Evolutionary conservation across 1,284 basidiomycete genomes (phyloP).

Genomic region (Puccinia novopanici): DNA sequence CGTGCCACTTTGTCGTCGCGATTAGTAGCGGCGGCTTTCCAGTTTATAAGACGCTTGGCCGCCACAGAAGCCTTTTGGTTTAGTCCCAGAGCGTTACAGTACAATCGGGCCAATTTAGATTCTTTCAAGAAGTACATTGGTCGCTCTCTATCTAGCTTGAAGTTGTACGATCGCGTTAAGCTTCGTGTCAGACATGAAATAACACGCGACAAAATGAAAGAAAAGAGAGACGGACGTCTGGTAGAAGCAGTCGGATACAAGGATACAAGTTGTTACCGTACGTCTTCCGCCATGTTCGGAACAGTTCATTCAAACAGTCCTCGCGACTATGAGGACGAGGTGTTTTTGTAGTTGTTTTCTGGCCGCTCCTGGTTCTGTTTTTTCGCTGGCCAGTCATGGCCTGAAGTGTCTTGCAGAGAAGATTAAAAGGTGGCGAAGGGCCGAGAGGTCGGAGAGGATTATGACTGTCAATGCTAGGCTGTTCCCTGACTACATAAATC

Average conservation of each 20-base stretch:
- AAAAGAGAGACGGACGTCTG: conserved; percentile 59
- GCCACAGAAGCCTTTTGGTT: conserved; percentile 71
- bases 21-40: conserved; percentile 78
- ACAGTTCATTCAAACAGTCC: conserved; percentile 46
- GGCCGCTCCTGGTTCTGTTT: too few species aligned
- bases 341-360: conserved; percentile 29
- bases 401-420: conserved; percentile 60
- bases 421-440: conserved; percentile 59
- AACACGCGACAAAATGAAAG: conserved; percentile 1
- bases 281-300: conserved; percentile 60
- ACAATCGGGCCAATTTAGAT: conserved; percentile 81
- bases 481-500: neutral
- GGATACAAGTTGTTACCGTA: conserved; percentile 63
- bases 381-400: conserved; percentile 44
- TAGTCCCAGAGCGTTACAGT: conserved; percentile 82
- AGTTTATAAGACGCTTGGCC: conserved; percentile 76
- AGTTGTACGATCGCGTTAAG: neutral
- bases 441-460: conserved; percentile 54
- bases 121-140: conserved; percentile 89
- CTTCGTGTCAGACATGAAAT: neutral
- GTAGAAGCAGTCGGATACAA: conserved; percentile 61
- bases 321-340: conserved; percentile 43
- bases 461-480: neutral
- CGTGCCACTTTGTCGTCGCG: conserved; percentile 60
- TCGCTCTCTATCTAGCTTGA: conserved; percentile 83